Conservation (phyloP, 2,329 filamentous ascomycete species). For the Pseudogymnoascus sp. region DNA sequence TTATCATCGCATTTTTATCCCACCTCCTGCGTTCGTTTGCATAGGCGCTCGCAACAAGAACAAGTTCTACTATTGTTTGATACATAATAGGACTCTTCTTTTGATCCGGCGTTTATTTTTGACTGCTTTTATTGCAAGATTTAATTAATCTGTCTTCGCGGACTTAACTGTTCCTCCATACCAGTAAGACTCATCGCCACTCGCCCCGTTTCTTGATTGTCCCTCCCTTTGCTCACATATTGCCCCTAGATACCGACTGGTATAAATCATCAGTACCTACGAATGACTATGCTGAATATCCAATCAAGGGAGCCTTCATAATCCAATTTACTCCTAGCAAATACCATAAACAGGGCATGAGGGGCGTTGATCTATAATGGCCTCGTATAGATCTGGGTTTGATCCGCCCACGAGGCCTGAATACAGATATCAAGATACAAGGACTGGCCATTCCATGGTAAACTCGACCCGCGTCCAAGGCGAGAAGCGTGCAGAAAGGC, state of each 20-base stretch:
- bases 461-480: background rate
- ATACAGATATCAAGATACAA: slow-evolving; percentile 29
- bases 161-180: slow-evolving; percentile 14
- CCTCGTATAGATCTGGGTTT: slow-evolving; percentile 34
- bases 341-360: slow-evolving; percentile 19
- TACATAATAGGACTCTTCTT: slow-evolving; percentile 18
- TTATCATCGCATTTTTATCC: slow-evolving; percentile 8
- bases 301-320: slow-evolving; percentile 15
- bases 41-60: slow-evolving; percentile 4
- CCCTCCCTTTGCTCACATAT: slow-evolving; percentile 2
- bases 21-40: slow-evolving; percentile 8
- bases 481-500: slow-evolving; percentile 12
- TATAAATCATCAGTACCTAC: slow-evolving; percentile 12
- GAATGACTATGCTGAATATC: slow-evolving; percentile 23
- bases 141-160: slow-evolving; percentile 20
- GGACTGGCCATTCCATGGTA: slow-evolving; percentile 20
- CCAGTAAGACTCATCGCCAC: slow-evolving; percentile 10
- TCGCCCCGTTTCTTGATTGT: slow-evolving; percentile 12
- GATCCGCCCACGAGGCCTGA: slow-evolving; percentile 34
- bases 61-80: slow-evolving; percentile 16
- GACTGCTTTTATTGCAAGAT: slow-evolving; percentile 14
- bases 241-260: slow-evolving; percentile 5
- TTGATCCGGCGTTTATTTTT: slow-evolving; percentile 18
- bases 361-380: slow-evolving; percentile 30
- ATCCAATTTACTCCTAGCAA: slow-evolving; percentile 19